Evolutionary conservation across 2,329 filamentous ascomycete genomes (phyloP).

Genomic region (Pseudonectria buxi): DNA sequence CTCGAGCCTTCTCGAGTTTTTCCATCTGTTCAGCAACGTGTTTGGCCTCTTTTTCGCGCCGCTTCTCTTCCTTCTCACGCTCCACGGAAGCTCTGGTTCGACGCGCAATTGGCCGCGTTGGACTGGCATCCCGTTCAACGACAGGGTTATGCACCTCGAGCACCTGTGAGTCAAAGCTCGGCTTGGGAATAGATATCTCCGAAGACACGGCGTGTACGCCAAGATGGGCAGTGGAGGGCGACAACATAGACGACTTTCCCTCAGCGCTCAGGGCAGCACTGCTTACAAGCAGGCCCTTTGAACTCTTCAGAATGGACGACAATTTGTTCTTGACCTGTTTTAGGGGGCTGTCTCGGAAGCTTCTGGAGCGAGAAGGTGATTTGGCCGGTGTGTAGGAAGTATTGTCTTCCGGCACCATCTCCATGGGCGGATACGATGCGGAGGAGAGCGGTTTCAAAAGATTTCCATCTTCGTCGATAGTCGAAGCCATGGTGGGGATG

Average conservation of each 20-base stretch:
- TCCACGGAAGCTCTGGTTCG: slow-evolving; percentile 54
- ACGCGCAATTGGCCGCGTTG: slow-evolving; percentile 36
- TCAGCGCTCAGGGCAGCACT: slow-evolving; percentile 60
- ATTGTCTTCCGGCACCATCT: slow-evolving; percentile 39
- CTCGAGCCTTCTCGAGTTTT: slow-evolving; percentile 60
- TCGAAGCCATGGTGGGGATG: slow-evolving; percentile 28
- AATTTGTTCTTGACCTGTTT: slow-evolving; percentile 91
- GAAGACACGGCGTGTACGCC: slow-evolving; percentile 41
- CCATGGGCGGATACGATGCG: slow-evolving; percentile 48
- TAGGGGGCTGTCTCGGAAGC: slow-evolving; percentile 65
- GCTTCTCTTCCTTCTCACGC: slow-evolving; percentile 58
- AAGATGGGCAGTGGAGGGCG: slow-evolving; percentile 44
- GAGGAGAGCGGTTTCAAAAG: slow-evolving; percentile 54
- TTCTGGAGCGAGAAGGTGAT: slow-evolving; percentile 42
- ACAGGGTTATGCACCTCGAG: slow-evolving; percentile 8
- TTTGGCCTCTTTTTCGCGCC: slow-evolving; percentile 58
- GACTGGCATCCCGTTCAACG: slow-evolving; percentile 29
- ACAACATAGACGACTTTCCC: slow-evolving; percentile 51
- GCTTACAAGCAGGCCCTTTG: slow-evolving; percentile 78
- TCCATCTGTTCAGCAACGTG: slow-evolving; percentile 53
- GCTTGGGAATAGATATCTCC: slow-evolving; percentile 35
- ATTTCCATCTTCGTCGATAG: slow-evolving; percentile 14
- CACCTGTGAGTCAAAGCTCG: slow-evolving; percentile 15
- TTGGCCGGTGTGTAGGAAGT: slow-evolving; percentile 44
- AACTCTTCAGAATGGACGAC: slow-evolving; percentile 83